Conservation (phyloP, 2,329 filamentous ascomycete genomes). For the Alternaria sp. region DNA sequence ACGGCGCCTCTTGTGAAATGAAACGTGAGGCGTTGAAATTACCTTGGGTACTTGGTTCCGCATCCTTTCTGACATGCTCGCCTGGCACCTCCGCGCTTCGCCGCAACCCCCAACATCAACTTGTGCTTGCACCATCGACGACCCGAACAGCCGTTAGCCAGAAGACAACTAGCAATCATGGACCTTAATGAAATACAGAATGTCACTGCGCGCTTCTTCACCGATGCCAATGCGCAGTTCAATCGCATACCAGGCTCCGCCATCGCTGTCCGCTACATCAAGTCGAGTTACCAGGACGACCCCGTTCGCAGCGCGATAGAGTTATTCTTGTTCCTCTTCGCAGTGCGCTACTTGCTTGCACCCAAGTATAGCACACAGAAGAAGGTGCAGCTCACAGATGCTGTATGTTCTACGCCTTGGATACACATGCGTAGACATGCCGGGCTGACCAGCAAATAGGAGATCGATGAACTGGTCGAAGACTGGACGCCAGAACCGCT, state of each 20-base stretch:
- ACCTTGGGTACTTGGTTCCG: conserved; percentile 16
- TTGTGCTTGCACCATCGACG: conserved; percentile 9
- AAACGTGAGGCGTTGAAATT: conserved; percentile 19
- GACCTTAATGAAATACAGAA: conserved; percentile 65
- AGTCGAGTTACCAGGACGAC: conserved; percentile 97
- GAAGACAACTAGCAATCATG: conserved; percentile 53
- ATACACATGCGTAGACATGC: not conserved
- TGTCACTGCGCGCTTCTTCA: conserved; percentile 63
- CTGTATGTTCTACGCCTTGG: conserved; percentile 57
- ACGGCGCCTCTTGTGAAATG: not conserved
- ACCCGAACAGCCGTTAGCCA: not conserved
- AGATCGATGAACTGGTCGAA: conserved; percentile 95
- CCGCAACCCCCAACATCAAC: conserved; percentile 32
- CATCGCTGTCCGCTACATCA: conserved; percentile 93
- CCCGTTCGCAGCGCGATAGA: conserved; percentile 93
- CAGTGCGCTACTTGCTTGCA: conserved; percentile 88
- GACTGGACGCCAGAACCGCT: conserved; percentile 97
- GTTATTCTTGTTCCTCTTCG: conserved; percentile 92
- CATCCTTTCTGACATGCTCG: conserved; percentile 18
- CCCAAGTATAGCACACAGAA: conserved; percentile 93
- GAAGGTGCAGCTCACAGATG: conserved; percentile 86
- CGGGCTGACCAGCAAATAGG: conserved; percentile 57
- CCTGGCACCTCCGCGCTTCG: conserved; percentile 34
- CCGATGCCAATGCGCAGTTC: conserved; percentile 70
- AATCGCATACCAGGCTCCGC: conserved; percentile 93